Percentiles rank a stretch among this genome's conserved stretches.
Conservation (phyloP, 2,329 filamentous ascomycete genomes). For the Colletotrichum noveboracense region DNA sequence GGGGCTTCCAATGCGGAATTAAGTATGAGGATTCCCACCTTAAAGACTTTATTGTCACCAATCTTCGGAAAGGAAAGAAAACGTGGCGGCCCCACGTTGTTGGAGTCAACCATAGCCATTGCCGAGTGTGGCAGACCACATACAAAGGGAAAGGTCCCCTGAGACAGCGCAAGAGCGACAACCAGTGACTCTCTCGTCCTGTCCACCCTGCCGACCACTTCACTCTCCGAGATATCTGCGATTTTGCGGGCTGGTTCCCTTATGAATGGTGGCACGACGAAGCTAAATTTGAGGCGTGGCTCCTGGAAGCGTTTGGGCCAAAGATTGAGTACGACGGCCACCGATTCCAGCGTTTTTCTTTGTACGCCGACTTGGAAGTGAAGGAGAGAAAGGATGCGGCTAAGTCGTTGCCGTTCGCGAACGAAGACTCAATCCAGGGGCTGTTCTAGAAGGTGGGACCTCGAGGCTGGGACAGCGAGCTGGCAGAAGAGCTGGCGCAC, state of each 20-base stretch:
- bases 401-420: neutral
- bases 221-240: neutral
- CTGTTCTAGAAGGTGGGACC: neutral
- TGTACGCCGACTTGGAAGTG: neutral
- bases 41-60: neutral
- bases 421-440: neutral
- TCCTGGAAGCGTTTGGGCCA: rapidly evolving
- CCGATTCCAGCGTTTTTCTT: neutral
- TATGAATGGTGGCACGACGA: neutral
- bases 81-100: neutral
- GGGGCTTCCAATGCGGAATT: rapidly evolving
- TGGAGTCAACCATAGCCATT: neutral
- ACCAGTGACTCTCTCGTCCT: neutral
- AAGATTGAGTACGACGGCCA: neutral
- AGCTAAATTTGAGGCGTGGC: neutral
- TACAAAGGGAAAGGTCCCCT: neutral
- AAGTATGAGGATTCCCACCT: neutral
- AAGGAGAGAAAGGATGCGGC: rapidly evolving
- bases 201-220: neutral
- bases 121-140: neutral
- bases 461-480: neutral
- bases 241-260: neutral
- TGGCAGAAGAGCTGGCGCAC: neutral
- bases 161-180: neutral
- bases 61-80: neutral